Conservation (phyloP, 306 rosid genomes). For the Senna tora region DNA sequence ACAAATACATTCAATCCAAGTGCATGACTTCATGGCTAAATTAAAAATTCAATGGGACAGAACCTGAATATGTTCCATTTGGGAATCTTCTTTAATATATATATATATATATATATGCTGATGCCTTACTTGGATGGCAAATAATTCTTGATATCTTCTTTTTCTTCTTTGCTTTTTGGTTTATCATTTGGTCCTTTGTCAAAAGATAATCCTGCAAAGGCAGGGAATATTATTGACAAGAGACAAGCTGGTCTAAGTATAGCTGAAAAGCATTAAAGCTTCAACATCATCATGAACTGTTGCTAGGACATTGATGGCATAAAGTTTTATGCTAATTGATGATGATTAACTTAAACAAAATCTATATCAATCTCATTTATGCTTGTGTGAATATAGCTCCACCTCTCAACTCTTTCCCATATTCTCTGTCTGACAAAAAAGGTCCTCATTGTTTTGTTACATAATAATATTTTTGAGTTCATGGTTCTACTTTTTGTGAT, state of each 20-base stretch:
- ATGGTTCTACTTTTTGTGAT: too few species aligned
- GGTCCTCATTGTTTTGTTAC: too few species aligned
- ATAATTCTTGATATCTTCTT: neutral
- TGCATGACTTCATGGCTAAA: slow-evolving; percentile 10
- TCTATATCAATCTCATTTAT: neutral
- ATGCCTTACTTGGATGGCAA: slow-evolving; percentile 28
- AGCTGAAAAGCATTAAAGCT: neutral
- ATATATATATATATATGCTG: too few species aligned
- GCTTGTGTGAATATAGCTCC: neutral
- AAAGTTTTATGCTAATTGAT: neutral
- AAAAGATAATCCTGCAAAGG: slow-evolving; percentile 10
- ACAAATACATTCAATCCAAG: slow-evolving; percentile 18
- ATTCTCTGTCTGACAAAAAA: neutral
- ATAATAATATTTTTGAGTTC: too few species aligned
- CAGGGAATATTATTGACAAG: slow-evolving; percentile 2
- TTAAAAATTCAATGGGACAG: neutral
- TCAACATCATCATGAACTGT: slow-evolving; percentile 18
- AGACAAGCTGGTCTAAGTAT: neutral
- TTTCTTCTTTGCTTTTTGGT: slow-evolving; percentile 8
- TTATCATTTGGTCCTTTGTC: slow-evolving; percentile 16
- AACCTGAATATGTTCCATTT: slow-evolving; percentile 34
- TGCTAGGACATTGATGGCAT: slow-evolving; percentile 14
- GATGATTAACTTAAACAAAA: neutral
- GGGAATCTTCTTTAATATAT: slow-evolving; percentile 26
- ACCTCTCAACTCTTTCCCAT: neutral